Base-by-base conservation (phyloP, 2,329 filamentous ascomycete species). In the Taxawa tesnikishii region DNA sequence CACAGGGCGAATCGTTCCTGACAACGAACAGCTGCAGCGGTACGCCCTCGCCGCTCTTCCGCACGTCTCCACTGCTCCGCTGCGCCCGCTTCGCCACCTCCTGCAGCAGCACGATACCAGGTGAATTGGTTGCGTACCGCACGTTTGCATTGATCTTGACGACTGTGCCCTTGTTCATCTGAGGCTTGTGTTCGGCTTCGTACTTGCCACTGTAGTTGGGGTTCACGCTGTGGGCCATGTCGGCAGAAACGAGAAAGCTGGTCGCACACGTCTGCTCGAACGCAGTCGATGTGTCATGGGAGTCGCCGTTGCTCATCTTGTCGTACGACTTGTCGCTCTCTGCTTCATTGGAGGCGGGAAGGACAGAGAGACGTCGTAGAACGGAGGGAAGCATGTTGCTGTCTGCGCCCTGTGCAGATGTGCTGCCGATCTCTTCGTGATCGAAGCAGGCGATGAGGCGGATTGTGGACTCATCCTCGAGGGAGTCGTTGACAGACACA, bases 81-180 rank as follows among this genome's bases (percentile, higher is more conserved):
- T 74, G 75, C 18, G 65, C 69, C 15, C 56, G 60, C 36, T 68
- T 64, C 2, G 90, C 90, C 26, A 80, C 77, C 62, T 96, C 87
- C 58, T 94, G 83, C 8, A 98, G 58, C 19, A 98, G 67, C 6
- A 93, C 88, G 44, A 96, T 93, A 21, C 90, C 90, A 2, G 90
- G 90, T 0, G 84, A 83, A 64, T 94, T 96, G 33, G 90, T 98
- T 17, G 88, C 85, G 60, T 98, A 98, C 40, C 87, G 79, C 45
- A 90, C 84, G 57, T 96, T 98, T 41, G 90, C 90, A 54, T 98
- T 98, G 66, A 98, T 72, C 64, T 98, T 98, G 66, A 98, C 85
- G 28, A 96, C 88, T 4, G 83, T 83, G 31, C 90, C 90, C 56
- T 84, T 83, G 69, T 98, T 98, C 72, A 98, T 92, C 58, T 87